Base-by-base conservation (phyloP, 805 yeast species). In the Cyberlindnera galapagoensis region DNA sequence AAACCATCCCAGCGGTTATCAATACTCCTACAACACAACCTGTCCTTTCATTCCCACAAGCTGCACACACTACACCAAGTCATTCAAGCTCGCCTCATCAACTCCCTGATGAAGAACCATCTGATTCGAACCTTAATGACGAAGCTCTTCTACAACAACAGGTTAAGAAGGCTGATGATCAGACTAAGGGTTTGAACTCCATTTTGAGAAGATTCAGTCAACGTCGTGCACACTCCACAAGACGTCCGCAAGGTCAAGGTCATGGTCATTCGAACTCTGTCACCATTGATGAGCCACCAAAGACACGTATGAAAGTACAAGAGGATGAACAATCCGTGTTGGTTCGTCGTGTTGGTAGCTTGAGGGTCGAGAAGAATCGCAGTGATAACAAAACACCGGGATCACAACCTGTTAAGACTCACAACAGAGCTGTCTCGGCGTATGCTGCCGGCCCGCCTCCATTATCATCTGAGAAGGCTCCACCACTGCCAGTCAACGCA, bases 41-140 rank as follows among this genome's bases (percentile, higher is more conserved):
- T 43, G 57, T 47, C 49, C 51, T 60, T 51, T 66, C 59, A 47
- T 63, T 41, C 57, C 74, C 62, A 51, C 78, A 63, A 56, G 65
- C 53, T 61, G 70, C 57, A 35, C 71, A 61, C 60, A 74, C 52
- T 47, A 73, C 59, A 52, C 74, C 74, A 58, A 65, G 21, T 60
- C 65, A 43, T 55, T 59, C 43, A 51, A 56, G 35, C 58, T 70
- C 65, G 51, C 44, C 59, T 24, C 37, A 52, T 2, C 52, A 61
- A 47, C 56, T 30, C 57, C 72, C 47, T 61, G 60, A 47, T 56
- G 67, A 26, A 39, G 24, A 69, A 61, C 48, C 22, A 10, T 36
- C 39, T 14, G 39, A 66, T 59, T 22, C 72, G 62, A 38, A 65
- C 44, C 28, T 71, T 42, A 7, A 62, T 46, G 31, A 65, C 59